A percentile compares a stretch with the other conserved stretches of the same genome.
Evolutionary conservation across 768 basidiomycete species (phyloP).

Genomic region (Wakefieldia striispora): DNA sequence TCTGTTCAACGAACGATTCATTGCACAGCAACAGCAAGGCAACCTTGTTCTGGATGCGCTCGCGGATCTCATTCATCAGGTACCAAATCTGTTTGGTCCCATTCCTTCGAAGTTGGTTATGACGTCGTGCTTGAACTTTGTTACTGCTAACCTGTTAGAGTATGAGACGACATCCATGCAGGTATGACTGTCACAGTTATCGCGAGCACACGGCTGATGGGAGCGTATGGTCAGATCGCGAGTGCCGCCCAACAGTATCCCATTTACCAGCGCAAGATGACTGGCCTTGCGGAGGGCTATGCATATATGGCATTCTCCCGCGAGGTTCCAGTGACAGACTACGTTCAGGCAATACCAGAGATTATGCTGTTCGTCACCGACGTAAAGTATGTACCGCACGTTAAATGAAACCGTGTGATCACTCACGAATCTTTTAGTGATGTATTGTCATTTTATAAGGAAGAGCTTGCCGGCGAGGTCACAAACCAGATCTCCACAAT

Average conservation of each 20-base stretch:
- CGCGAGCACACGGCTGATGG: too few relatives aligned
- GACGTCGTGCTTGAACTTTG: too few relatives aligned
- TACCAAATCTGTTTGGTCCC: too few relatives aligned
- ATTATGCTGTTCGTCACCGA: constrained; percentile 22
- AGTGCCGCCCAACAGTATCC: constrained; percentile 18
- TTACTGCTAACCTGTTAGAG: too few relatives aligned
- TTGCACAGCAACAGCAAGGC: too few relatives aligned
- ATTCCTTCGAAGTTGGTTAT: too few relatives aligned
- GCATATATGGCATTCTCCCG: constrained; percentile 33
- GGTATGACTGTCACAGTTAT: too few relatives aligned
- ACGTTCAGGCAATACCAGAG: constrained; percentile 35
- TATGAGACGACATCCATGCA: too few relatives aligned
- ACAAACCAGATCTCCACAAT: constrained; percentile 32
- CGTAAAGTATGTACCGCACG: constrained; percentile 31
- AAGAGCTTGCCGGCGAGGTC: constrained; percentile 33
- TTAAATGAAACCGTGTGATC: background rate
- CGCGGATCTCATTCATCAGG: too few relatives aligned
- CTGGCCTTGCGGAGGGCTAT: constrained; percentile 34
- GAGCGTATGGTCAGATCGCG: constrained; percentile 1
- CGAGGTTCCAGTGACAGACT: constrained; percentile 28
- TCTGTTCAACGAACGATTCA: too few relatives aligned
- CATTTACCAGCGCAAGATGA: constrained; percentile 17
- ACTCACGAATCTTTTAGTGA: constrained; percentile 23
- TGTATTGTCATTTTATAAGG: constrained; percentile 37
- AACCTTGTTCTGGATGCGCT: too few relatives aligned